A percentile compares a stretch with the other conserved stretches of the same genome.
phyloP scores from a whole-genome alignment of 2,329 filamentous ascomycete genomes.

The Aureobasidium sp. region DNA sequence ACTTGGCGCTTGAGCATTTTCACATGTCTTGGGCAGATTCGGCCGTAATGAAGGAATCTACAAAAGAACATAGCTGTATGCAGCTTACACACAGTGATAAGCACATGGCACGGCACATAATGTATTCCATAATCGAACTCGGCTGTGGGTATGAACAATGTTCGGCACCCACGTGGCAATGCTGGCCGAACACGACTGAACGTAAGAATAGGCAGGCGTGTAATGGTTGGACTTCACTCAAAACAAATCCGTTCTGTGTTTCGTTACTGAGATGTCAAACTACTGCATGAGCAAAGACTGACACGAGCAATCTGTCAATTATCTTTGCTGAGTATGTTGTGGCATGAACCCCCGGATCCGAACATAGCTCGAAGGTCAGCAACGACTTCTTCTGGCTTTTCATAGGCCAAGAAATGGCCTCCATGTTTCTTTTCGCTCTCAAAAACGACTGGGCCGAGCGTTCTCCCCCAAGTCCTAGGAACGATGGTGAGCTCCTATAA shows the following conservation, averaged over 20 bases:
- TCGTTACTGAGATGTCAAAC: too few relatives aligned
- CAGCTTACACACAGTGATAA: not conserved
- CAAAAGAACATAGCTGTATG: too few relatives aligned
- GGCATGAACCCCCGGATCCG: slow-evolving; percentile 34
- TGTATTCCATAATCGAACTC: not conserved
- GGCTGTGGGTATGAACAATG: not conserved
- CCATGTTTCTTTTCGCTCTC: slow-evolving; percentile 44
- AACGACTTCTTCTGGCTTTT: slow-evolving; percentile 46
- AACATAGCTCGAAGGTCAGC: slow-evolving; percentile 52
- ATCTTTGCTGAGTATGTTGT: slow-evolving; percentile 12
- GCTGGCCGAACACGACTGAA: not conserved
- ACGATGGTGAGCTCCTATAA: slow-evolving; percentile 45
- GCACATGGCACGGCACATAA: not conserved
- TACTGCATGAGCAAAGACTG: too few relatives aligned
- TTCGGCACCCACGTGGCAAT: not conserved
- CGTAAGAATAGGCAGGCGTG: too few relatives aligned
- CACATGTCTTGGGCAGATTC: not conserved
- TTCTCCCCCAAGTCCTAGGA: slow-evolving; percentile 51
- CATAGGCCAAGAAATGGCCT: slow-evolving; percentile 55
- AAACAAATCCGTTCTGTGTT: not conserved
- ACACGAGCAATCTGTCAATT: too few relatives aligned
- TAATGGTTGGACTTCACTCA: too few relatives aligned
- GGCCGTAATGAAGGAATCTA: not conserved
- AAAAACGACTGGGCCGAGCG: slow-evolving; percentile 53
- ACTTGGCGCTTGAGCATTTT: too few relatives aligned